Conservation (phyloP, 441 rosid species). For the Pelargonium australe region DNA sequence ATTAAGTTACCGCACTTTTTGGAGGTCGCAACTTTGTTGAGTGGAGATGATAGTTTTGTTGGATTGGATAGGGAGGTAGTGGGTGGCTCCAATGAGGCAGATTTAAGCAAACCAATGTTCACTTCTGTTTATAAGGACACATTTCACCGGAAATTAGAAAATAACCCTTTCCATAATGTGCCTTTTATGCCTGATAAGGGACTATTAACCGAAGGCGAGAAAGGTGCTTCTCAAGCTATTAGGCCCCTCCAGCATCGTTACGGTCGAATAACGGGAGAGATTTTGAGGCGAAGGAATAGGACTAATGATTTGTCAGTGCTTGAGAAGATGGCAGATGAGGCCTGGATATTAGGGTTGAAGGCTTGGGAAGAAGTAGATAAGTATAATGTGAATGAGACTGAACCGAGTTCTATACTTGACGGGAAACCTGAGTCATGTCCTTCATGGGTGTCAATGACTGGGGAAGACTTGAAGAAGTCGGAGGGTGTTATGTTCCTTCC, state of each 20-base stretch:
- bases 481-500: conserved; percentile 75
- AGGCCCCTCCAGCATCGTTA: conserved; percentile 55
- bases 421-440: conserved; percentile 62
- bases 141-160: conserved; percentile 58
- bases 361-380: conserved; percentile 82
- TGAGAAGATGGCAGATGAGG: conserved; percentile 86
- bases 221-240: conserved; percentile 30
- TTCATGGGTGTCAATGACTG: conserved; percentile 62
- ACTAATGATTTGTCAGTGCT: conserved; percentile 52
- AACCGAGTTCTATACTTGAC: conserved; percentile 33
- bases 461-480: conserved; percentile 59
- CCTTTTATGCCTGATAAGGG: conserved; percentile 52
- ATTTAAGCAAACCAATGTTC: conserved; percentile 45
- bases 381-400: conserved; percentile 38
- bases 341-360: conserved; percentile 78
- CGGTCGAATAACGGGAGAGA: conserved; percentile 69
- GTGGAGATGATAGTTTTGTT: conserved; percentile 57
- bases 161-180: conserved; percentile 40
- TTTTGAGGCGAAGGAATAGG: conserved; percentile 61
- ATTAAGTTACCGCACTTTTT: conserved; percentile 75
- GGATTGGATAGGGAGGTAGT: conserved; percentile 39
- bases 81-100: conserved; percentile 39
- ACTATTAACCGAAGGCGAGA: conserved; percentile 33
- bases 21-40: conserved; percentile 53
- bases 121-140: conserved; percentile 61